Evolutionary conservation across 2,329 filamentous ascomycete genomes (phyloP), one percentile per base, ranked within the genome.

Genomic region (Alternaria alternata): DNA sequence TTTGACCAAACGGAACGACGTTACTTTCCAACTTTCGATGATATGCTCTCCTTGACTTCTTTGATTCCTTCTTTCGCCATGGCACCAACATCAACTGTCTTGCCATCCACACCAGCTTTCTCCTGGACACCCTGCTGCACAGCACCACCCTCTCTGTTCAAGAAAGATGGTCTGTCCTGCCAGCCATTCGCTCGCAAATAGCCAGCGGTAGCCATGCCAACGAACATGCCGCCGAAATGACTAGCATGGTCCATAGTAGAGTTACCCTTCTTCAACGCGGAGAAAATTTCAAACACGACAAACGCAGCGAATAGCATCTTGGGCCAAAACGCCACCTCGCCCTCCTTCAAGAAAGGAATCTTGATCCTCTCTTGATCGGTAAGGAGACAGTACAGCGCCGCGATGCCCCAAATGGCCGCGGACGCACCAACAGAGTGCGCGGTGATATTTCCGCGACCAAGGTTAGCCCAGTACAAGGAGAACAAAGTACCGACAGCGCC

Each of bases 221-320:
- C 68, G 5, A 65, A 14, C 57, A 76, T 71, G 9, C 77, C 77
- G 0, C 75, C 76, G 61, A 78, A 72, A 71, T 79, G 77, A 61
- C 72, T 75, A 1, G 74, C 75, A 66, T 79, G 75, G 42, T 79
- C 77, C 65, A 73, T 67, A 0, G 59, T 67, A 3, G 57, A 53
- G 12, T 47, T 57, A 28, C 47, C 64, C 14, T 39, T 58, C 22
- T 43, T 62, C 0, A 66, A 8, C 39, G 73, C 68, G 7, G 56
- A 64, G 2, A 47, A 54, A 12, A 76, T 54, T 54, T 79, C 77
- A 16, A 69, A 32, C 4, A 43, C 55, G 0, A 78, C 61, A 54
- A 76, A 73, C 3, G 65, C 71, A 0, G 43, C 66, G 5, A 77
- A 59, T 36, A 79, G 54, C 58, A 67, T 66, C 62, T 74, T 74